Percentiles rank a stretch among this genome's conserved stretches.
Evolutionary conservation across 225 moss, liverwort and hornwort species (phyloP).

Genomic region (Climacium dendroides): DNA sequence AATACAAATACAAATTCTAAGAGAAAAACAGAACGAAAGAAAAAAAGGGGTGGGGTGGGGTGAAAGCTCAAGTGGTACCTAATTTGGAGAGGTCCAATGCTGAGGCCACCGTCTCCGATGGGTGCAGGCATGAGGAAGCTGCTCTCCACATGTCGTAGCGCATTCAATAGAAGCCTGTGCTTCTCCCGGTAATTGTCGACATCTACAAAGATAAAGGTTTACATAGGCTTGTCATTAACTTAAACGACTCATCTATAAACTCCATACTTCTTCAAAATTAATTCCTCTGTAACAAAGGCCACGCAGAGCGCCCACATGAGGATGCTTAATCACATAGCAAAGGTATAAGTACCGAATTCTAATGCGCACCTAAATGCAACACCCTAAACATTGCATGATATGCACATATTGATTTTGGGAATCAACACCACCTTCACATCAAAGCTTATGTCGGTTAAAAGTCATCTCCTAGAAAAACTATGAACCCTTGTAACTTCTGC

Average conservation of each 20-base stretch:
- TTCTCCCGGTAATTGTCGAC: slow-evolving; percentile 66
- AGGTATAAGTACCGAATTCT: neutral
- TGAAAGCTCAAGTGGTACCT: slow-evolving; percentile 15
- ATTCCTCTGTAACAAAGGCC: neutral
- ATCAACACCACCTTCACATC: neutral
- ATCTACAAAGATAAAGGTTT: slow-evolving; percentile 19
- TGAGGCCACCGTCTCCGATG: slow-evolving; percentile 64
- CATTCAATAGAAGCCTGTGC: slow-evolving; percentile 65
- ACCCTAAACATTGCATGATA: neutral
- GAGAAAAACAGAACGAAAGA: neutral
- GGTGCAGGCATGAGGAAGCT: slow-evolving; percentile 92
- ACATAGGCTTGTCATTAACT: neutral
- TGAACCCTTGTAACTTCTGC: neutral
- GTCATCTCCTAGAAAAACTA: neutral
- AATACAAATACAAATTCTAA: neutral
- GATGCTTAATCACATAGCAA: neutral
- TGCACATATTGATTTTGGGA: neutral
- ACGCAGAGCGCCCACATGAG: neutral
- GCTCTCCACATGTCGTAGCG: slow-evolving; percentile 73
- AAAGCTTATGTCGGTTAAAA: neutral
- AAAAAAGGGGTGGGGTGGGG: neutral
- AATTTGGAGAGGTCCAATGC: slow-evolving; percentile 86
- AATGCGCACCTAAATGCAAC: neutral
- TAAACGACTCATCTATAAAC: neutral
- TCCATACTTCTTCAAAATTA: neutral